phyloP scores from a whole-genome alignment of 2,329 filamentous ascomycete genomes.

The Ceratocystis eucalypticola region DNA sequence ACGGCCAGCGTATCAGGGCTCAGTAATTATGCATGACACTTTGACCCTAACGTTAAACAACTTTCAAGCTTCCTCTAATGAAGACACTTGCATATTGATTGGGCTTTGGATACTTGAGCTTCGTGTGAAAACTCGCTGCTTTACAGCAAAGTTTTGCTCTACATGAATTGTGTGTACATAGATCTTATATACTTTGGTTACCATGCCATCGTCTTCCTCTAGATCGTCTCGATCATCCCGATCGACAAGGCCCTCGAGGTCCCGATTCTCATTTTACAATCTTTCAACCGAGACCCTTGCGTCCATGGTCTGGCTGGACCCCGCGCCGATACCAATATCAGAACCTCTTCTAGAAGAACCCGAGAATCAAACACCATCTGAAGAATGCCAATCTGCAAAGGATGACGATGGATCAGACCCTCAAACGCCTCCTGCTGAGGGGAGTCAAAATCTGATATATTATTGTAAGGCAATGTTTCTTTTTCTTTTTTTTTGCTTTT shows the following conservation, averaged over 20 bases:
- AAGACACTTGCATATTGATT: no score
- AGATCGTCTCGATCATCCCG: conserved; percentile 9
- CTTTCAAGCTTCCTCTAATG: no score
- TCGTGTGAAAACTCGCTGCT: background rate
- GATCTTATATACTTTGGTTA: no score
- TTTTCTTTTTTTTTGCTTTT: no score
- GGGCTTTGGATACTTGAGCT: no score
- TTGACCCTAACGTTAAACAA: background rate
- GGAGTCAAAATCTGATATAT: conserved; percentile 37
- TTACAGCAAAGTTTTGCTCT: background rate
- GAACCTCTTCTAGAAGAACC: conserved; percentile 33
- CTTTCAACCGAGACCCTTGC: conserved; percentile 16
- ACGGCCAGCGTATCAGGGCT: background rate
- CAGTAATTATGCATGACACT: background rate
- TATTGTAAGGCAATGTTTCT: conserved; percentile 43
- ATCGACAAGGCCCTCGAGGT: conserved; percentile 10
- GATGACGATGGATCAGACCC: conserved; percentile 28
- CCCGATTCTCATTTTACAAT: conserved; percentile 17
- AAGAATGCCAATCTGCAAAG: conserved; percentile 28
- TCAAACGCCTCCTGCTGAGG: conserved; percentile 43
- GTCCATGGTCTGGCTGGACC: conserved; percentile 66
- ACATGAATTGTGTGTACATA: no score
- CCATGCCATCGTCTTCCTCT: conserved; percentile 12
- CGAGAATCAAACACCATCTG: conserved; percentile 32
- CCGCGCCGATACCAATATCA: conserved; percentile 70